phyloP scores from a whole-genome alignment of 163 green algal genomes.

The Scenedesmus sp. region DNA sequence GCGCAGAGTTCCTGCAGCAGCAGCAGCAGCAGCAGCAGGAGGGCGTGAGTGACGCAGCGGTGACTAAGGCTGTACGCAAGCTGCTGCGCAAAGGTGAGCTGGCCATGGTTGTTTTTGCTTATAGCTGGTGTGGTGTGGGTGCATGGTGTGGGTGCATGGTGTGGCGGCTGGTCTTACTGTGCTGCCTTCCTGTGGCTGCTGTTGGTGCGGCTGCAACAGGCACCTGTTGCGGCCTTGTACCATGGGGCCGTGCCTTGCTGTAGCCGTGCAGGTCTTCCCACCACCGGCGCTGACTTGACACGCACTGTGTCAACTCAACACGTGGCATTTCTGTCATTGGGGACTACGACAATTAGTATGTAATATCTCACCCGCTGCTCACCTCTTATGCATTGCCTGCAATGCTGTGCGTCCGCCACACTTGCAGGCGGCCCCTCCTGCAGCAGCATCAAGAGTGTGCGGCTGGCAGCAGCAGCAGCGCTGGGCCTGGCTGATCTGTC shows the following conservation, averaged over 20 bases:
- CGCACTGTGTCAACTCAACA: too few relatives aligned
- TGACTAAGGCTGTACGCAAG: neutral
- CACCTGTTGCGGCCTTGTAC: too few relatives aligned
- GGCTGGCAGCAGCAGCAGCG: slow-evolving; percentile 38
- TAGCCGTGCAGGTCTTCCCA: too few relatives aligned
- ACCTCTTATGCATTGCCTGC: neutral
- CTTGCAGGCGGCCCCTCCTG: neutral
- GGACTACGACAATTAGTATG: too few relatives aligned
- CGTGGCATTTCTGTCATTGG: too few relatives aligned
- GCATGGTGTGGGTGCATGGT: neutral
- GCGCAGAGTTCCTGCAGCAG: neutral
- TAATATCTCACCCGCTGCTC: too few relatives aligned
- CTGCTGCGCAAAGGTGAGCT: neutral
- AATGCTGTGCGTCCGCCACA: neutral
- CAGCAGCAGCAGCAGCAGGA: slow-evolving; percentile 43
- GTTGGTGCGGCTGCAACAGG: too few relatives aligned
- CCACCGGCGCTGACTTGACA: too few relatives aligned
- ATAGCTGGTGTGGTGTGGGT: neutral
- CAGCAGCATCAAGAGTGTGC: slow-evolving; percentile 26
- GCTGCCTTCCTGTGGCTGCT: neutral
- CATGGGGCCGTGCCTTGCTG: too few relatives aligned
- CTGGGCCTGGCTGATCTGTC: slow-evolving; percentile 6
- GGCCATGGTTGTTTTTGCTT: neutral
- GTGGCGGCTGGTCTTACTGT: neutral
- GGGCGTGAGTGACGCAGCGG: neutral